Evolutionary conservation across 2,329 filamentous ascomycete genomes (phyloP), one percentile per base, ranked within the genome.

Genomic region (Ophiostoma piceae): DNA sequence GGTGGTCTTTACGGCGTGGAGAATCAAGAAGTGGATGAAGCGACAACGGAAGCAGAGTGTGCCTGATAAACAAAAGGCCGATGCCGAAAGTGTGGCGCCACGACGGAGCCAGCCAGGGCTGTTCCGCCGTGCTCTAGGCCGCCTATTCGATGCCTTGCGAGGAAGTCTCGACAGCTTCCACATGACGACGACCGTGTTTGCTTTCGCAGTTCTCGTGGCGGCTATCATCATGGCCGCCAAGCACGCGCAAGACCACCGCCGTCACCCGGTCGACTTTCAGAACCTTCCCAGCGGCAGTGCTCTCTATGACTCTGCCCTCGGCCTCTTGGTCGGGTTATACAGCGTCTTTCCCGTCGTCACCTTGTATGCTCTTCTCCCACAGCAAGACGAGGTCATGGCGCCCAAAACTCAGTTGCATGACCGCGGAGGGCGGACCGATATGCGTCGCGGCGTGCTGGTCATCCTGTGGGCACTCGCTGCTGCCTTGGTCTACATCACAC

Each of bases 121-220:
- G 1, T 57, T 26, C 11, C 51, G 6, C 11, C 22, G 51, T 6
- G 51, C n/a, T 22, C n/a, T 57, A 3, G 16, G 16, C 22, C 51
- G 51, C 51, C 51, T 57, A 6, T 57, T 57, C 26, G 51, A 57
- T 57, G 51, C n/a, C n/a, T 6, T 57, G 51, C 51, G 51, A 26
- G 51, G 51, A 12, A 57, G 51, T 57, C 51, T 57, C 8, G 51
- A 57, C 16, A 57, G n/a, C n/a, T 57, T 57, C n/a, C 51, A 57
- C 51, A 57, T 57, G 51, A 57, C 51, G 8, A 26, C 51, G 19
- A 26, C 51, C n/a, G 12, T 57, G 8, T 57, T 57, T 4, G n/a
- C 51, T 3, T 26, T 57, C 9, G 51, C 51, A 2, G 12, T 26
- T 22, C 51, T 57, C 16, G 22, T 26, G 14, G 51, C 51, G 5